Evolutionary conservation across 1,284 basidiomycete species (phyloP), one percentile per base, ranked within the genome.

Genomic region (Rhodotorula sp.): DNA sequence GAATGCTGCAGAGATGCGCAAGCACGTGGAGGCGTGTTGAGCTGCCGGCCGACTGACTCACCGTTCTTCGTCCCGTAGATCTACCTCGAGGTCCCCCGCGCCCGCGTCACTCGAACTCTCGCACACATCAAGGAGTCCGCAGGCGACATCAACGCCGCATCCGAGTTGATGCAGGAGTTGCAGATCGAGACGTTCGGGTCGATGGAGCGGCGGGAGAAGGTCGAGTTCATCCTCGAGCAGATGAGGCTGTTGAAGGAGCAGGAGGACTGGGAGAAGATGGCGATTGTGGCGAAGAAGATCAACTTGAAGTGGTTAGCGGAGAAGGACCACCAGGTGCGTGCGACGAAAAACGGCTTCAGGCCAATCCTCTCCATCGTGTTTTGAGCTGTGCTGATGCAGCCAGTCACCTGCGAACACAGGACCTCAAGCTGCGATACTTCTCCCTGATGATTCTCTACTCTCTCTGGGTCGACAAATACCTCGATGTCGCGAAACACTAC

Each of bases 151-250:
- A 87, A 90, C 76, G 91, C 92, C 1, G 94, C 92, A 0, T 76
- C 76, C 0, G 94, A 96, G 74, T 83, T 97, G 44, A 85, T 99
- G 72, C 90, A 90, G 62, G 96, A 99, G 65, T 87, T 99, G 1
- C 94, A 97, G 82, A 94, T 99, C 55, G 96, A 99, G 82, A 99
- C 96, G 4, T 99, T 98, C 79, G 96, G 94, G 32, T 93, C 91
- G 20, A 98, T 99, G 95, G 92, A 97, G 76, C 88, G 94, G 73
- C 84, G 91, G 77, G 96, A 99, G 82, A 99, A 99, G 85, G 96
- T 92, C 17, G 93, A 98, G 79, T 98, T 99, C 79, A 92, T 99
- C 75, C 83, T 99, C 53, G 95, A 99, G 81, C 96, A 99, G 81
- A 99, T 99, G 94, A 86, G 96, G 62, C 81, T 99, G 87, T 93